These are phyloP conservation scores for Arachis stenosperma DNA, from an alignment of 306 rosid genomes.

Conservation along the genomic window DNA sequence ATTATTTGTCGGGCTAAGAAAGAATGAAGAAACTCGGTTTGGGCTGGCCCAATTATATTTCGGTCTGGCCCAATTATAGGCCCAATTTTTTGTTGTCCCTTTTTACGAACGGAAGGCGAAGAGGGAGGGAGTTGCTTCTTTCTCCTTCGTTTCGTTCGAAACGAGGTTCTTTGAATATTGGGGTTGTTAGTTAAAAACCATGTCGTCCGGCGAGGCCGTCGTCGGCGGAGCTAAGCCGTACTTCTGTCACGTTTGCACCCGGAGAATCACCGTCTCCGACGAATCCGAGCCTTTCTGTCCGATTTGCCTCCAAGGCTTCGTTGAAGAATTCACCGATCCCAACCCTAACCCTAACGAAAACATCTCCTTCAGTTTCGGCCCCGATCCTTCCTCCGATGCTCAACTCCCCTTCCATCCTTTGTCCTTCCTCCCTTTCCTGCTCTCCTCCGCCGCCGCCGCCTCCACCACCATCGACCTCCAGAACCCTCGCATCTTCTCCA, in stretches of 20 bases:
- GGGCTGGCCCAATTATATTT: not conserved
- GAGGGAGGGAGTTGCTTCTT: not conserved
- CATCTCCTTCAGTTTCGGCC: not conserved
- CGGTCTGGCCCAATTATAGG: not conserved
- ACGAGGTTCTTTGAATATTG: not conserved
- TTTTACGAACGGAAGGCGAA: not conserved
- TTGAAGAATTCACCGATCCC: slow-evolving; percentile 62
- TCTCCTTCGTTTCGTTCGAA: not conserved
- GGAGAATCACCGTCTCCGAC: slow-evolving; percentile 55
- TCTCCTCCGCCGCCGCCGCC: slow-evolving; percentile 39
- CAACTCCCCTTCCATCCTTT: slow-evolving; percentile 23
- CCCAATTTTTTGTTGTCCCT: not conserved
- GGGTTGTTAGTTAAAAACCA: slow-evolving; percentile 28
- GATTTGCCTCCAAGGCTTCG: slow-evolving; percentile 66
- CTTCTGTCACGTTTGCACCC: slow-evolving; percentile 73
- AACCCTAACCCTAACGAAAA: slow-evolving; percentile 47
- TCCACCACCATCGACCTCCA: slow-evolving; percentile 39
- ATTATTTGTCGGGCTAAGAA: too few species aligned
- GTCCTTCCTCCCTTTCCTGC: slow-evolving; percentile 51
- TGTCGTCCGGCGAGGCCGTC: slow-evolving; percentile 61
- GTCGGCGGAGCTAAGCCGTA: slow-evolving; percentile 45
- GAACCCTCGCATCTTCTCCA: slow-evolving; percentile 30
- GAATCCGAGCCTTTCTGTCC: slow-evolving; percentile 80
- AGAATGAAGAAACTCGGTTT: not conserved
- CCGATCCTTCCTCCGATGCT: slow-evolving; percentile 26